Percentiles rank a stretch among this genome's conserved stretches.
Evolutionary conservation across 768 basidiomycete species (phyloP).

Genomic region (Wakefieldia striispora): DNA sequence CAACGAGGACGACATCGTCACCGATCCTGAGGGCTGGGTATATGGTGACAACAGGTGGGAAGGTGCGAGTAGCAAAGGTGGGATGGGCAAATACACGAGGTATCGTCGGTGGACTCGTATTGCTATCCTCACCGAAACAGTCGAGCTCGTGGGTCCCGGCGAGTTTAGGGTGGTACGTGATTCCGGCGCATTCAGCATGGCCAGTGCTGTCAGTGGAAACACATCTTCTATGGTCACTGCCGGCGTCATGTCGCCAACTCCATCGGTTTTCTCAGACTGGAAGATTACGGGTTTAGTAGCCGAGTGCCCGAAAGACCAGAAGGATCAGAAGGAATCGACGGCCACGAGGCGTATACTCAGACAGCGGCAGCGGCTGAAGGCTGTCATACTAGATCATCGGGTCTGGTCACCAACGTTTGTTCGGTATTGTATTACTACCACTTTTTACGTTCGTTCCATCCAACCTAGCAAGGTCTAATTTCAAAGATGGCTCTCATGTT

Average conservation of each 20-base stretch:
- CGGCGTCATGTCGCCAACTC: constrained; percentile 24
- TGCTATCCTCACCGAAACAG: constrained; percentile 70
- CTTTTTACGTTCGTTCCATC: not conserved
- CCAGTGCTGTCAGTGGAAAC: constrained; percentile 7
- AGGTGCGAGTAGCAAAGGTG: constrained; percentile 65
- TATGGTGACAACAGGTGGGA: constrained; percentile 98
- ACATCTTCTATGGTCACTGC: constrained; percentile 28
- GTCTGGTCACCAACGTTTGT: constrained; percentile 14
- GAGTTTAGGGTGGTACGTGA: constrained; percentile 31
- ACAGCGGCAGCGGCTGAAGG: constrained; percentile 33
- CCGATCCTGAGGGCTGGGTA: constrained; percentile 89
- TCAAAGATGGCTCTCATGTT: constrained; percentile 26
- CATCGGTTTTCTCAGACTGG: constrained; percentile 29
- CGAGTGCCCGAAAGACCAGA: constrained; percentile 12
- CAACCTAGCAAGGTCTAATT: not conserved
- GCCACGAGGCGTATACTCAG: constrained; percentile 20
- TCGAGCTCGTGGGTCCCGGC: constrained; percentile 51
- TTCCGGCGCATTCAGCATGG: constrained; percentile 18
- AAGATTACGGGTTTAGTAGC: constrained; percentile 27
- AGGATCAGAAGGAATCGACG: constrained; percentile 16
- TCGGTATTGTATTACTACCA: constrained; percentile 22
- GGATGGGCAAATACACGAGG: constrained; percentile 91
- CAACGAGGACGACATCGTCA: constrained; percentile 52
- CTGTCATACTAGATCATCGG: constrained; percentile 31
- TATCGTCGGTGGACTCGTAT: constrained; percentile 85